These are phyloP conservation scores for Phytophthora rubi DNA, from an alignment of 352 stramenopile species.

Conservation along the genomic window DNA sequence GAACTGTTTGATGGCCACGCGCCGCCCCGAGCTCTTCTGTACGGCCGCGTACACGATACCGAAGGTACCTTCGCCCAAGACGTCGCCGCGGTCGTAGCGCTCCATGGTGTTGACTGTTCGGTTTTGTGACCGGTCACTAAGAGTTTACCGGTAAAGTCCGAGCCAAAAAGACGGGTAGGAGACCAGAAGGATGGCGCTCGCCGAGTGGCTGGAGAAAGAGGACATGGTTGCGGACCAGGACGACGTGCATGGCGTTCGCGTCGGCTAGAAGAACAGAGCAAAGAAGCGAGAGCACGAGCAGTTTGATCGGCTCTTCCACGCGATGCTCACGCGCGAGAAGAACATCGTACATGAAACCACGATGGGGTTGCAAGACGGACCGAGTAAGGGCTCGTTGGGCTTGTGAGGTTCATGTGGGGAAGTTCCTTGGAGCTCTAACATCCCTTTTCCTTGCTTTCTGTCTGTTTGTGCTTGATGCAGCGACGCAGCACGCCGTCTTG, in stretches of 20 bases:
- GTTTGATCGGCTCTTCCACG: slow-evolving; percentile 68
- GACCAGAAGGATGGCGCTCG: too few relatives aligned
- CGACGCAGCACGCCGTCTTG: slow-evolving; percentile 66
- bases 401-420: not conserved
- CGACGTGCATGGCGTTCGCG: slow-evolving; percentile 44
- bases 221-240: slow-evolving; percentile 42
- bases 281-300: slow-evolving; percentile 48
- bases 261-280: slow-evolving; percentile 47
- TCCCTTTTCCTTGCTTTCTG: not conserved
- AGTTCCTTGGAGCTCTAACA: not conserved
- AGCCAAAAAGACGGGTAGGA: too few relatives aligned
- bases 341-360: slow-evolving; percentile 78
- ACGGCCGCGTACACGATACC: slow-evolving; percentile 85
- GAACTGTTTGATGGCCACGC: slow-evolving; percentile 90
- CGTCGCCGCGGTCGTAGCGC: slow-evolving; percentile 74
- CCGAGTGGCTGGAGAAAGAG: slow-evolving; percentile 39
- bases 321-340: slow-evolving; percentile 73
- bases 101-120: slow-evolving; percentile 53
- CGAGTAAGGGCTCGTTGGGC: slow-evolving; percentile 41
- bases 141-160: not conserved
- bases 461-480: slow-evolving; percentile 12
- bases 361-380: slow-evolving; percentile 74
- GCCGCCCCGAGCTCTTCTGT: slow-evolving; percentile 73
- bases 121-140: slow-evolving; percentile 21
- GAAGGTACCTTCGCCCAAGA: slow-evolving; percentile 90